Conservation (phyloP, 768 basidiomycete species). For the Galerina marginata region DNA sequence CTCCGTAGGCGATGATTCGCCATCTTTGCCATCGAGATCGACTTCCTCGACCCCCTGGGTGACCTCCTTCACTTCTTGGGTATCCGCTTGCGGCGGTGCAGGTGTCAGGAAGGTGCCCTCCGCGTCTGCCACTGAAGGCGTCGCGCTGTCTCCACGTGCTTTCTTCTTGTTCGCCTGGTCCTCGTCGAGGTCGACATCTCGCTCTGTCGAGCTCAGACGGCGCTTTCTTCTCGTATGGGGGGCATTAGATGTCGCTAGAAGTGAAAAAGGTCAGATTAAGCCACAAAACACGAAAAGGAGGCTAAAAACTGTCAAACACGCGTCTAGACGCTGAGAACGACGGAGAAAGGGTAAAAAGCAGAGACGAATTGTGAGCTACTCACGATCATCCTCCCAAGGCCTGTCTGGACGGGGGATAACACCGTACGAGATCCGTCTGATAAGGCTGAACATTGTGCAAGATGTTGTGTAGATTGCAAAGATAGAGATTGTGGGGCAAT, state of each 20-base stretch:
- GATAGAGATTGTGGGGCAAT: conserved; percentile 12
- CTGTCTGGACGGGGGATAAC: conserved; percentile 74
- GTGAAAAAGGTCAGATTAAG: conserved; percentile 1
- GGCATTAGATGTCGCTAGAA: conserved; percentile 74
- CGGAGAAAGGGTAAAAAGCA: conserved; percentile 1
- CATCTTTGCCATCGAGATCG: conserved; percentile 55
- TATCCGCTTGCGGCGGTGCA: conserved; percentile 39
- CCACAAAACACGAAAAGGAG: conserved; percentile 18
- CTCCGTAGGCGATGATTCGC: conserved; percentile 59
- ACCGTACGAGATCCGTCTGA: conserved; percentile 73
- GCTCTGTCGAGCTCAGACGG: conserved; percentile 56
- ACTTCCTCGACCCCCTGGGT: conserved; percentile 74
- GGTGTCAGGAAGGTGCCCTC: conserved; percentile 23
- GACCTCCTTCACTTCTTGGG: conserved; percentile 69
- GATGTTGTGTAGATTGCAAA: not conserved
- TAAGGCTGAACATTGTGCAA: conserved; percentile 64
- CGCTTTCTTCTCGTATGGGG: conserved; percentile 73
- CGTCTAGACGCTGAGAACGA: conserved; percentile 12
- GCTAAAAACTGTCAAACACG: conserved; percentile 18
- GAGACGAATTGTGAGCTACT: conserved; percentile 29
- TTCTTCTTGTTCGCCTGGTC: conserved; percentile 49
- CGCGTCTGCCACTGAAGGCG: conserved; percentile 33
- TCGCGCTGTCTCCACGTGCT: conserved; percentile 47
- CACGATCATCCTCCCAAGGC: conserved; percentile 81
- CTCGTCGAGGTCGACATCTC: conserved; percentile 46